Evolutionary conservation across 371 early-diverging fungal genomes (phyloP).

Genomic region (Circinella umbellata): DNA sequence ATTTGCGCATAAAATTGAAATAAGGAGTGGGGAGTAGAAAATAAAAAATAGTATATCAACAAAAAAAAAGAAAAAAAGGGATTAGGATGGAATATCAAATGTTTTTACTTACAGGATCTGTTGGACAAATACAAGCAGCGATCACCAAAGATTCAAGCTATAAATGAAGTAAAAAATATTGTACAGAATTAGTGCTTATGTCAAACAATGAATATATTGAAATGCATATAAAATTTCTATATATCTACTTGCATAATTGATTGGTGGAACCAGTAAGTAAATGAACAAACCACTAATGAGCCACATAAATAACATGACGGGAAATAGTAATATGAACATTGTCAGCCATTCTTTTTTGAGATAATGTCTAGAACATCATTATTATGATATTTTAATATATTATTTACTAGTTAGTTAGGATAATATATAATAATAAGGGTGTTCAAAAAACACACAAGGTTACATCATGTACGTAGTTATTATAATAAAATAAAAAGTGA

Average conservation of each 20-base stretch:
- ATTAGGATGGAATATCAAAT: background rate
- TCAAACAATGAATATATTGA: background rate
- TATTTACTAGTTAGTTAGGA: too few relatives aligned
- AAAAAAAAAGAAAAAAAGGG: too few relatives aligned
- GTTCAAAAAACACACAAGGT: too few relatives aligned
- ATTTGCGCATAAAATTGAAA: too few relatives aligned
- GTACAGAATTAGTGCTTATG: background rate
- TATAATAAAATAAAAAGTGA: too few relatives aligned
- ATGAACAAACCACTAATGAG: slow-evolving; percentile 75
- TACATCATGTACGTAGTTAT: too few relatives aligned
- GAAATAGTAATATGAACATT: slow-evolving; percentile 77
- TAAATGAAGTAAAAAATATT: slow-evolving; percentile 13
- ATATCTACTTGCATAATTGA: slow-evolving; percentile 60
- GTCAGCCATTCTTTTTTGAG: slow-evolving; percentile 65
- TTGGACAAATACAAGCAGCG: slow-evolving; percentile 92
- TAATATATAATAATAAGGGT: too few relatives aligned
- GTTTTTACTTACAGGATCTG: slow-evolving; percentile 83
- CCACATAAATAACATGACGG: slow-evolving; percentile 92
- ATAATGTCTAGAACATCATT: slow-evolving; percentile 39
- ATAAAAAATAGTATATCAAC: background rate
- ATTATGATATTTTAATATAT: background rate
- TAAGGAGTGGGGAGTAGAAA: too few relatives aligned
- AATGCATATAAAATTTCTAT: background rate
- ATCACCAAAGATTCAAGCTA: slow-evolving; percentile 78
- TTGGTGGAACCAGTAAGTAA: slow-evolving; percentile 62